phyloP scores from a whole-genome alignment of 768 basidiomycete genomes.

The Baorangia bicolor region DNA sequence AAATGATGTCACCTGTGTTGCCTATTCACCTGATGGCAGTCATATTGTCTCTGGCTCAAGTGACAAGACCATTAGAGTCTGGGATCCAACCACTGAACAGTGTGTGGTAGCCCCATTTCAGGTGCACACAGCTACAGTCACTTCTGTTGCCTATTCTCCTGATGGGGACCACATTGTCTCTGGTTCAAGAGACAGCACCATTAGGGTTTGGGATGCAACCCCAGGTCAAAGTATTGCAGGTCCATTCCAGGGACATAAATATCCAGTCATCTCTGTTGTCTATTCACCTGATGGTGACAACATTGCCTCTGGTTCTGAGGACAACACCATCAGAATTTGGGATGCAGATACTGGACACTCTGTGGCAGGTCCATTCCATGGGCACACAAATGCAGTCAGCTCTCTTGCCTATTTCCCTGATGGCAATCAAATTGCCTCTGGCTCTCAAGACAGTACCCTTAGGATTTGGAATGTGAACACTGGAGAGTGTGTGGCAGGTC shows the following conservation, averaged over 20 bases:
- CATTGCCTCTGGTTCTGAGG: slow-evolving; percentile 22
- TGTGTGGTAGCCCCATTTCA: slow-evolving; percentile 5
- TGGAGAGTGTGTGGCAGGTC: slow-evolving; percentile 8
- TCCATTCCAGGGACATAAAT: slow-evolving; percentile 12
- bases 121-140: not conserved
- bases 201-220: slow-evolving; percentile 23
- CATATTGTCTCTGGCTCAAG: slow-evolving; percentile 27
- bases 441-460: not conserved
- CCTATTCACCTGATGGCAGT: slow-evolving; percentile 22
- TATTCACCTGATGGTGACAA: slow-evolving; percentile 20
- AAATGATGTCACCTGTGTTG: slow-evolving; percentile 10
- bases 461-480: slow-evolving; percentile 17
- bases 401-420: slow-evolving; percentile 17
- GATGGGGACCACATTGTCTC: slow-evolving; percentile 21
- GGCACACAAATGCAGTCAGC: not conserved
- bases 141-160: slow-evolving; percentile 23
- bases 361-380: slow-evolving; percentile 2
- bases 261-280: slow-evolving; percentile 2
- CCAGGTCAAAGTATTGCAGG: slow-evolving; percentile 12
- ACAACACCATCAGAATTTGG: slow-evolving; percentile 18
- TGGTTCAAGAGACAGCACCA: slow-evolving; percentile 10
- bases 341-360: slow-evolving; percentile 9
- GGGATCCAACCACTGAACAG: slow-evolving; percentile 18
- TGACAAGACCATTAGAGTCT: slow-evolving; percentile 23
- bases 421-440: slow-evolving; percentile 14